Percentiles rank a stretch among this genome's conserved stretches.
These are phyloP conservation scores for Colletotrichum lentis DNA, from an alignment of 2,329 filamentous ascomycete genomes.

Conservation along the genomic window DNA sequence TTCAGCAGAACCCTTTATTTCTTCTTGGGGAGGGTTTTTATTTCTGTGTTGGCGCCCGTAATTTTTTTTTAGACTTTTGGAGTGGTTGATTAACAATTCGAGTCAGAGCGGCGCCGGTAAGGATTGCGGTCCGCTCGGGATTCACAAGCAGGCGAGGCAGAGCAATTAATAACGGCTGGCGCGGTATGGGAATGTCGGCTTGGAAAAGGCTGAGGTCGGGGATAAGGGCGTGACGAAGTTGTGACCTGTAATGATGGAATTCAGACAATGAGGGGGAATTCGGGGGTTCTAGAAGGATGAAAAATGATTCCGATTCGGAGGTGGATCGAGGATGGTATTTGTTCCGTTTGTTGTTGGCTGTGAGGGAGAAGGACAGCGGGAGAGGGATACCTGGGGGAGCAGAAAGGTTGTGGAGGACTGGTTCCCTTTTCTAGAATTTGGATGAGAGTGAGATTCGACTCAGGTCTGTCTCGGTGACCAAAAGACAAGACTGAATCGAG, in stretches of 20 bases:
- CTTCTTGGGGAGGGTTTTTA: not conserved
- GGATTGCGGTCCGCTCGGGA: conserved; percentile 15
- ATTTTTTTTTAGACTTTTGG: conserved; percentile 16
- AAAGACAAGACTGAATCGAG: conserved; percentile 30
- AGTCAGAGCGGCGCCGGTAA: conserved; percentile 26
- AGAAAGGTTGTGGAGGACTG: not conserved
- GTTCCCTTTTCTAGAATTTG: conserved; percentile 8
- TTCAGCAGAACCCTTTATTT: not conserved
- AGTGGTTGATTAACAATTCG: conserved; percentile 37
- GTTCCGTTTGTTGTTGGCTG: not conserved
- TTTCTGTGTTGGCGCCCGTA: conserved; percentile 4
- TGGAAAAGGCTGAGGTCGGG: conserved; percentile 12
- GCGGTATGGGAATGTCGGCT: conserved; percentile 20
- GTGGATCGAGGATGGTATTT: conserved; percentile 13
- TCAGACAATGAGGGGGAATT: conserved; percentile 1
- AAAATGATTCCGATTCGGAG: conserved; percentile 5
- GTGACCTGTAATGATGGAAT: conserved; percentile 12
- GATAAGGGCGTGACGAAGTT: conserved; percentile 8
- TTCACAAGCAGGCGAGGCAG: conserved; percentile 11
- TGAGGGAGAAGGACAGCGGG: not conserved
- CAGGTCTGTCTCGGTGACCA: conserved; percentile 18
- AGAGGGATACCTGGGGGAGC: not conserved
- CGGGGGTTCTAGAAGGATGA: conserved; percentile 7
- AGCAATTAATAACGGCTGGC: conserved; percentile 30
- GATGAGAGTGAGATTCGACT: not conserved